A percentile compares a stretch with the other conserved stretches of the same genome.
Evolutionary conservation across 306 rosid genomes (phyloP).

Genomic region (Clitoria ternatea): DNA sequence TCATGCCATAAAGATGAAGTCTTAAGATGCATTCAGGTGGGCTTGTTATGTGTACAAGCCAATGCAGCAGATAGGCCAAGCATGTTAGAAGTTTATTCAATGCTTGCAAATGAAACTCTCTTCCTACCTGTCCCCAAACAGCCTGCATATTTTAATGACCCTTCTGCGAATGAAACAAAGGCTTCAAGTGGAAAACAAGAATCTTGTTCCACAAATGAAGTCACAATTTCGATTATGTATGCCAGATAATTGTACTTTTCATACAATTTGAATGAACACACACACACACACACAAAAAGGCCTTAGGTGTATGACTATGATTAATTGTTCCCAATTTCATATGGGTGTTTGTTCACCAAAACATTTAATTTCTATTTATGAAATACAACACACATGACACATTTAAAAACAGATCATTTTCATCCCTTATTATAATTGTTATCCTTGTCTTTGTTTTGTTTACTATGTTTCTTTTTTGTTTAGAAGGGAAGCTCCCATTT

Average conservation of each 20-base stretch:
- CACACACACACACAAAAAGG: too few relatives aligned
- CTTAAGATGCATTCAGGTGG: background rate
- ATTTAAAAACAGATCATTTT: too few relatives aligned
- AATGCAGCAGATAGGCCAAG: background rate
- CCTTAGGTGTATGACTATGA: too few relatives aligned
- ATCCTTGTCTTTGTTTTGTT: too few relatives aligned
- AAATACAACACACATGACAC: too few relatives aligned
- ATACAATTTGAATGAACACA: too few relatives aligned
- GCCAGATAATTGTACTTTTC: background rate
- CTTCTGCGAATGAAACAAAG: background rate
- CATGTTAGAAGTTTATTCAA: background rate
- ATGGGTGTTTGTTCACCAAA: too few relatives aligned
- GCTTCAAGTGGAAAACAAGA: background rate
- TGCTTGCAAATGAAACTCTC: background rate
- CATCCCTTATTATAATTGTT: too few relatives aligned
- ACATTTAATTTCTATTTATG: too few relatives aligned
- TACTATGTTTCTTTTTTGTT: too few relatives aligned
- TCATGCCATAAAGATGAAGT: background rate
- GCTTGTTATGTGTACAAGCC: background rate
- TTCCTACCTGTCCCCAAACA: slow-evolving; percentile 14
- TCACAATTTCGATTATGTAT: background rate
- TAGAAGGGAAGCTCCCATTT: too few relatives aligned
- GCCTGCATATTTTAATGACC: background rate
- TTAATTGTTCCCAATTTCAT: too few relatives aligned
- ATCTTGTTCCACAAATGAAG: background rate